Evolutionary conservation across 1,284 basidiomycete genomes (phyloP).

Genomic region (Phylloboletellus chloephorus): DNA sequence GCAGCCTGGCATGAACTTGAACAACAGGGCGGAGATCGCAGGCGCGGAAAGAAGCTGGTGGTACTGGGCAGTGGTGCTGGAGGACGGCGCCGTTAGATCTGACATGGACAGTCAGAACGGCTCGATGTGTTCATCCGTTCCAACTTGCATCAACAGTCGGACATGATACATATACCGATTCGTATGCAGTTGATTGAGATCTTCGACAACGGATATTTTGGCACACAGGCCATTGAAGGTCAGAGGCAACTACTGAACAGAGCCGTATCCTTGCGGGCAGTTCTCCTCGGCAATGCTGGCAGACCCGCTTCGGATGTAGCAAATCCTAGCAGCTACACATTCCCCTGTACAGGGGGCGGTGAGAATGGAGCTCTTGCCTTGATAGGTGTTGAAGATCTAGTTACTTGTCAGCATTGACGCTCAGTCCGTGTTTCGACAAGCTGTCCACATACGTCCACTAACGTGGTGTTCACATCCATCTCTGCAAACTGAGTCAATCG

Average conservation of each 20-base stretch:
- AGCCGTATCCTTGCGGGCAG: conserved; percentile 59
- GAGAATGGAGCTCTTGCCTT: conserved; percentile 62
- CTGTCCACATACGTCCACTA: conserved; percentile 48
- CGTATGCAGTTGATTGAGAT: neutral
- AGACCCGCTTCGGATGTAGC: conserved; percentile 75
- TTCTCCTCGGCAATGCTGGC: conserved; percentile 52
- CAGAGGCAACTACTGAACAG: conserved; percentile 46
- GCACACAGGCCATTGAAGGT: neutral
- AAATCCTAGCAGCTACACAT: conserved; percentile 66
- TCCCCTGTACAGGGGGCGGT: conserved; percentile 53
- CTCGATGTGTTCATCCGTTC: conserved; percentile 2
- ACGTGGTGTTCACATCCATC: conserved; percentile 55
- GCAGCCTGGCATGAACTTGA: conserved; percentile 79
- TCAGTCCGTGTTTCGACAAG: neutral
- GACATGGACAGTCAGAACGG: neutral
- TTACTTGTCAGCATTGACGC: conserved; percentile 12
- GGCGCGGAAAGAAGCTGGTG: conserved; percentile 58
- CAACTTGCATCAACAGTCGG: conserved; percentile 18
- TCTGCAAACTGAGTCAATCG: conserved; percentile 32
- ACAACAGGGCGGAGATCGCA: conserved; percentile 48
- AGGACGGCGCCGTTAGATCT: conserved; percentile 35
- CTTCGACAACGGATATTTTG: neutral
- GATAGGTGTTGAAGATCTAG: conserved; percentile 63
- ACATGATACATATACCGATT: conserved; percentile 12
- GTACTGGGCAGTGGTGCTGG: conserved; percentile 57